Percentiles rank a stretch among this genome's conserved stretches.
These are phyloP conservation scores for Scutellaria minor DNA, from an alignment of 257 asterid species.

Conservation along the genomic window DNA sequence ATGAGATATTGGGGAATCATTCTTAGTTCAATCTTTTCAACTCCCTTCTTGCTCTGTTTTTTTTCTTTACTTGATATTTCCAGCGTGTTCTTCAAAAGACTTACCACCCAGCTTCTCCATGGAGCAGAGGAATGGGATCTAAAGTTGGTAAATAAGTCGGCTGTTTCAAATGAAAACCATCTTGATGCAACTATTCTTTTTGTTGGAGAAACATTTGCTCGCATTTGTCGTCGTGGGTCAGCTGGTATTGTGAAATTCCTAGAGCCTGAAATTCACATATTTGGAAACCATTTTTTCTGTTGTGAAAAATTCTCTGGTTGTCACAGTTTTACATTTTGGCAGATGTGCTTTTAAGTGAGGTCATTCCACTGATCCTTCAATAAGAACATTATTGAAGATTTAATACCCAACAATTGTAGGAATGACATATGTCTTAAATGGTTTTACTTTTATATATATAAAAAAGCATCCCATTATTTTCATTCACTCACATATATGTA, in stretches of 20 bases:
- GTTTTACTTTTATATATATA: no score
- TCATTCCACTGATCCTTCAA: slow-evolving; percentile 65
- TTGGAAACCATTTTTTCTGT: slow-evolving; percentile 29
- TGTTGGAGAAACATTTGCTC: slow-evolving; percentile 74
- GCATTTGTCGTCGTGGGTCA: slow-evolving; percentile 93
- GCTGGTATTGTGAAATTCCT: slow-evolving; percentile 57
- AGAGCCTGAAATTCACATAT: slow-evolving; percentile 29
- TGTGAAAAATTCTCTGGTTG: slow-evolving; percentile 26
- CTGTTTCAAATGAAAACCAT: slow-evolving; percentile 36
- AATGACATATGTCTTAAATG: no score
- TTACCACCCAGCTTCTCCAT: slow-evolving; percentile 70
- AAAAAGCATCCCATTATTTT: no score
- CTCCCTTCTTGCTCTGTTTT: slow-evolving; percentile 30
- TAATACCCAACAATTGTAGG: no score
- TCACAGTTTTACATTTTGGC: slow-evolving; percentile 41
- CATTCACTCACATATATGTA: no score
- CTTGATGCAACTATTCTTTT: slow-evolving; percentile 52
- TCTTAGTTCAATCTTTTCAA: no score
- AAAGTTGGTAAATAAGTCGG: slow-evolving; percentile 43
- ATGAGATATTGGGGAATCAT: slow-evolving; percentile 22
- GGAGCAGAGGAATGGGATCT: slow-evolving; percentile 74
- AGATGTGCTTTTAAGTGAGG: slow-evolving; percentile 78
- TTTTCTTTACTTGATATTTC: slow-evolving; percentile 49
- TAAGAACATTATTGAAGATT: no score
- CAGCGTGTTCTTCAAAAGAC: slow-evolving; percentile 76